Evolutionary conservation across 345 rosid species (phyloP), one percentile per base, ranked within the genome.

Genomic region (Lepidium sativum): DNA sequence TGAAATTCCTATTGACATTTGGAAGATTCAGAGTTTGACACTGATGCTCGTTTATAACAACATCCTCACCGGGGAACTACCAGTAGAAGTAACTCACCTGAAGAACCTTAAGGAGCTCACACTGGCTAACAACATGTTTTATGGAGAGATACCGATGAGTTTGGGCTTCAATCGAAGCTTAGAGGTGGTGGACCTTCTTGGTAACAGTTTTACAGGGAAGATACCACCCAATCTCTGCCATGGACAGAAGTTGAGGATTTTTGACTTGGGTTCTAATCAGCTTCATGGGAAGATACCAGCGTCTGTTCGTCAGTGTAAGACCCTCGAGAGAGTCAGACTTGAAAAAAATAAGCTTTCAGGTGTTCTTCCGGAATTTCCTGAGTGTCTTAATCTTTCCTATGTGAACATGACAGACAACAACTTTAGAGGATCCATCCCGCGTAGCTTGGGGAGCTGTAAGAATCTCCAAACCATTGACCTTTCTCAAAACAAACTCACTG

Each of bases 211-310:
- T 80, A 81, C 76, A 3, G 98, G 98, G 37, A 70, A 63, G 42
- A 79, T 91, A 41, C 96, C 96, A 1, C 82, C 84, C 6, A 60
- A 78, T 75, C 82, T 91, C 54, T 88, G 98, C 86, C 77, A 58
- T 10, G 76, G 90, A 60, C 78, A 80, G 53, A 75, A 70, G 60
- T 44, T 88, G 68, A 27, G 44, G 20, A 55, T 79, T 17, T 74
- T 84, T 67, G 72, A 54, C 70, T 65, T 88, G 70, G 91, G 83
- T 39, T 63, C 64, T 34, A 88, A 88, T 77, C 89, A 75, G 58
- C 78, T 91, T 71, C 73, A 68, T 41, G 96, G 98, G 2, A 72
- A 68, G 79, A 65, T 91, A 68, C 94, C 90, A 48, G 37, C 77
- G 27, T 80, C 68, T 67, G 55, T 86, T 2, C 84, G 80, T 69